Evolutionary conservation across 257 asterid genomes (phyloP).

Genomic region (Orobanche coerulescens): DNA sequence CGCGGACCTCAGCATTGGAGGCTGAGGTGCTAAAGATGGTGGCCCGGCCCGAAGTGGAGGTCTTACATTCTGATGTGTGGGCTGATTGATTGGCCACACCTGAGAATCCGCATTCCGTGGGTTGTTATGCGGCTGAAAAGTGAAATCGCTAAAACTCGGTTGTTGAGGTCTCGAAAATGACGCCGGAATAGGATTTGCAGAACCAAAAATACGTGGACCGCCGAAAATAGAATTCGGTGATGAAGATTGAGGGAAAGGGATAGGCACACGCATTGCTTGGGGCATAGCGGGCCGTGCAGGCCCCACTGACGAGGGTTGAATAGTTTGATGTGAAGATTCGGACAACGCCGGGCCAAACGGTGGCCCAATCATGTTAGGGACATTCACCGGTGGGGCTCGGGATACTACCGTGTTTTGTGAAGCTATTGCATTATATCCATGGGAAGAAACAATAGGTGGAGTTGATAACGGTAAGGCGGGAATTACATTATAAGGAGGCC

Average conservation of each 20-base stretch:
- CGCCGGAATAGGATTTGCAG: conserved; percentile 26
- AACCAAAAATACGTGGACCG: conserved; percentile 30
- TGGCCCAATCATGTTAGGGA: conserved; percentile 30
- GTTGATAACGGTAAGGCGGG: conserved; percentile 29
- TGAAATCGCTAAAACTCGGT: conserved; percentile 58
- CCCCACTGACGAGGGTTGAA: conserved; percentile 14
- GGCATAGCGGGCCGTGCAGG: conserved; percentile 26
- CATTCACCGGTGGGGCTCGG: conserved; percentile 26
- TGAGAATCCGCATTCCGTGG: conserved; percentile 43
- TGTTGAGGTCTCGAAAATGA: conserved; percentile 50
- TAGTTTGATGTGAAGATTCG: conserved; percentile 17
- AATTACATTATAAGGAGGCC: conserved; percentile 19
- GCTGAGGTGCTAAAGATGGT: conserved; percentile 31
- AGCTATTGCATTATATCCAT: too few relatives aligned
- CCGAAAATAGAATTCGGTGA: conserved; percentile 31
- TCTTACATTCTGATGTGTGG: conserved; percentile 27
- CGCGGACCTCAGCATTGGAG: conserved; percentile 37
- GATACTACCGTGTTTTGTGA: too few relatives aligned
- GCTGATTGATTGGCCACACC: conserved; percentile 39
- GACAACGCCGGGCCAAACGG: conserved; percentile 33
- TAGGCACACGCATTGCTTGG: conserved; percentile 29
- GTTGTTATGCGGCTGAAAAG: conserved; percentile 65
- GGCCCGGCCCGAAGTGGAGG: conserved; percentile 42
- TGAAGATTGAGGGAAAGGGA: conserved; percentile 27
- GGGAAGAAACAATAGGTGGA: conserved; percentile 24